These are phyloP conservation scores for Cercospora sp. DNA, from an alignment of 2,329 filamentous ascomycete genomes.

Conservation along the genomic window DNA sequence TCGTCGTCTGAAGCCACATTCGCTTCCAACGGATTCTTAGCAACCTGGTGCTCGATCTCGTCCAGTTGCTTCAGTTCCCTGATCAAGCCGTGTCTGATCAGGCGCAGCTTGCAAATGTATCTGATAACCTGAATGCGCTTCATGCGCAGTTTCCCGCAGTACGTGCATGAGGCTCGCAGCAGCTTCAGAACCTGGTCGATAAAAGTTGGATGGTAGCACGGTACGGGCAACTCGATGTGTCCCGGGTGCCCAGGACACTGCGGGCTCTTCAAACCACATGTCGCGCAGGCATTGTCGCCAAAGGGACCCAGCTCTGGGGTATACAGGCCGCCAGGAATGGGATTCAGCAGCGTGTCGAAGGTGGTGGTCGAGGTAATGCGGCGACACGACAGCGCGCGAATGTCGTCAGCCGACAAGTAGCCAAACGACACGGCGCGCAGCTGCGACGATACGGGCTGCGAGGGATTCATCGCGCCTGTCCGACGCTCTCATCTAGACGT, in stretches of 20 bases:
- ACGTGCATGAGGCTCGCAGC: constrained; percentile 82
- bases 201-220: constrained; percentile 95
- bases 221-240: constrained; percentile 90
- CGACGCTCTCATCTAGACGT: background rate
- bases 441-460: constrained; percentile 76
- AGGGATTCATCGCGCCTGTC: constrained; percentile 44
- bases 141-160: constrained; percentile 85
- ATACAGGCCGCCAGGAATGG: constrained; percentile 86
- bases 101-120: constrained; percentile 78
- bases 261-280: constrained; percentile 79
- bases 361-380: constrained; percentile 89
- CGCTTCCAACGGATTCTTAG: constrained; percentile 17
- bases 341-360: constrained; percentile 89
- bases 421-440: constrained; percentile 88
- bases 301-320: constrained; percentile 89
- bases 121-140: constrained; percentile 73
- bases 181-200: constrained; percentile 88
- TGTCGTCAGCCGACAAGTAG: constrained; percentile 78
- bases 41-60: constrained; percentile 41
- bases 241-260: constrained; percentile 87
- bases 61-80: constrained; percentile 60
- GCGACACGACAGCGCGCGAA: constrained; percentile 87
- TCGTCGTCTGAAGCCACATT: constrained; percentile 47
- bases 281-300: constrained; percentile 81
- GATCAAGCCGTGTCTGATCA: constrained; percentile 81